Percentiles rank a stretch among this genome's conserved stretches.
Conservation (phyloP, 192 early-diverging fungal genomes). For the Coemansia interrupta region DNA sequence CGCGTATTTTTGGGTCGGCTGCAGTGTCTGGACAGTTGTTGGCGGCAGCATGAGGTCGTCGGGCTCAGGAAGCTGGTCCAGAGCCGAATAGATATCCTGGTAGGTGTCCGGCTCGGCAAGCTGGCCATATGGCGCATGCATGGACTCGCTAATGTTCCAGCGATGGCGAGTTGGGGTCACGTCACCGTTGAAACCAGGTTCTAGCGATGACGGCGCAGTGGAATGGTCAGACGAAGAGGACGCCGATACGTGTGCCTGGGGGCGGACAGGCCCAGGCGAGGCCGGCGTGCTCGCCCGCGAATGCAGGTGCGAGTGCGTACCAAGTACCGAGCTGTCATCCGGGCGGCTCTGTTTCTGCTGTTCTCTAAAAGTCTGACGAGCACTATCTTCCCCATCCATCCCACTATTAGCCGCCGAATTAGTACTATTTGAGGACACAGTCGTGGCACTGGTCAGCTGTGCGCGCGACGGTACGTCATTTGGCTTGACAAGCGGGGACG, state of each 20-base stretch:
- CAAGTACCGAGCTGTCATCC: slow-evolving; percentile 19
- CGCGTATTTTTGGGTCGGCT: not conserved
- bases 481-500: slow-evolving; percentile 26
- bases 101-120: not conserved
- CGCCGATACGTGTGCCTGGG: not conserved
- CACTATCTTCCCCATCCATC: not conserved
- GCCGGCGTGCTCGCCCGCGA: slow-evolving; percentile 14
- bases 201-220: not conserved
- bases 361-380: not conserved
- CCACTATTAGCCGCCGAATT: not conserved
- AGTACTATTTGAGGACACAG: slow-evolving; percentile 1
- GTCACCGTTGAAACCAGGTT: not conserved
- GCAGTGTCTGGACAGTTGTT: slow-evolving; percentile 9
- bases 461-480: not conserved
- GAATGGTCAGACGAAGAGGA: not conserved
- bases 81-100: slow-evolving; percentile 18
- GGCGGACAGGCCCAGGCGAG: not conserved
- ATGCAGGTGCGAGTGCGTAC: slow-evolving; percentile 18
- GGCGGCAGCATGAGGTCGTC: slow-evolving; percentile 42
- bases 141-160: slow-evolving; percentile 7
- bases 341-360: not conserved
- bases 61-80: slow-evolving; percentile 33
- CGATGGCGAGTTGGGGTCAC: not conserved
- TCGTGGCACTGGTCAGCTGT: not conserved
- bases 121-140: not conserved